phyloP scores from a whole-genome alignment of 176 grass and related monocot genomes.

The Phoenix dactylifera region DNA sequence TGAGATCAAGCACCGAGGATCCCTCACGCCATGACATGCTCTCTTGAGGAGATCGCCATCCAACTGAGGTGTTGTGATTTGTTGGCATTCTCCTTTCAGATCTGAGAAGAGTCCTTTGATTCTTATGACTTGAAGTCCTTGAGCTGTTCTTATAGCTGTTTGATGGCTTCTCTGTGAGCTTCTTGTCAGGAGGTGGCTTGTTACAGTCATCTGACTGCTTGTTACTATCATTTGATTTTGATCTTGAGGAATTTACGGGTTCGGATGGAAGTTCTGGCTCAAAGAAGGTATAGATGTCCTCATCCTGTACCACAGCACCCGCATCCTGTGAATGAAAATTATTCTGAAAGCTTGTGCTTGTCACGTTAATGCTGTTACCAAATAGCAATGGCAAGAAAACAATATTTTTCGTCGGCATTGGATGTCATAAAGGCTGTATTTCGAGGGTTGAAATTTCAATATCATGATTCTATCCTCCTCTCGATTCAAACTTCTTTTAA shows the following conservation, averaged over 20 bases:
- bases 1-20: constrained; percentile 89
- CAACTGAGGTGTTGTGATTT: constrained; percentile 22
- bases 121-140: constrained; percentile 43
- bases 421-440: no score
- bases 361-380: no score
- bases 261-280: constrained; percentile 92
- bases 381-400: not conserved
- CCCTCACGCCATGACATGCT: constrained; percentile 71
- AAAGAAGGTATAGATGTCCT: constrained; percentile 97
- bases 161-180: constrained; percentile 35
- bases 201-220: not conserved
- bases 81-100: constrained; percentile 40
- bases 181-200: constrained; percentile 40
- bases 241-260: constrained; percentile 37
- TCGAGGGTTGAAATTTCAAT: no score
- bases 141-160: constrained; percentile 48
- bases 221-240: constrained; percentile 42
- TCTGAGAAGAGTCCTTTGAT: constrained; percentile 32
- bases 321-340: no score
- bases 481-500: no score
- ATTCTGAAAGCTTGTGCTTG: no score
- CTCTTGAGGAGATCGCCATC: constrained; percentile 35
- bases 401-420: not conserved
- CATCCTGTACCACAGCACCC: constrained; percentile 41
- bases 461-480: no score